Conservation (phyloP, 2,329 filamentous ascomycete species). For the Aspergillus luchuensis region DNA sequence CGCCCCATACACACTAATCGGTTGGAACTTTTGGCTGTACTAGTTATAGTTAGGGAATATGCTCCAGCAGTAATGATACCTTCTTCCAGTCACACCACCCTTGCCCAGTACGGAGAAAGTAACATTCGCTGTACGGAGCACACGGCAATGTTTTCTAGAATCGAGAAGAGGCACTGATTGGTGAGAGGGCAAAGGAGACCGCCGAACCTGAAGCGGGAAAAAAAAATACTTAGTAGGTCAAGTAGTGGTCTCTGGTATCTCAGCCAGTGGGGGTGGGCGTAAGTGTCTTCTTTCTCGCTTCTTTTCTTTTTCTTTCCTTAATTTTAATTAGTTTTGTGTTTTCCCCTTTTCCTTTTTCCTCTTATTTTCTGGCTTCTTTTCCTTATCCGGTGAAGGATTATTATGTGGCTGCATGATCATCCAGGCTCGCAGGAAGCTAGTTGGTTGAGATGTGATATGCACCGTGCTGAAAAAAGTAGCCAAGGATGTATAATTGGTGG, state of each 20-base stretch:
- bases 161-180: conserved; percentile 19
- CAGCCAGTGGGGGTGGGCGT: not conserved
- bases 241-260: conserved; percentile 4
- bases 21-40: conserved; percentile 11
- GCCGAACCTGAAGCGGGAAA: conserved; percentile 16
- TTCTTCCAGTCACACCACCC: conserved; percentile 18
- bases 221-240: too few relatives aligned
- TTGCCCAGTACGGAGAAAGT: conserved; percentile 14
- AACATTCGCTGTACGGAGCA: conserved; percentile 12
- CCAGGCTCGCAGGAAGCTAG: conserved; percentile 36
- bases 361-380: not conserved
- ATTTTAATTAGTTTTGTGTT: not conserved
- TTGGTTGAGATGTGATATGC: conserved; percentile 30
- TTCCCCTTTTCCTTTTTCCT: not conserved
- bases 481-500: conserved; percentile 19
- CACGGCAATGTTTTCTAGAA: conserved; percentile 27
- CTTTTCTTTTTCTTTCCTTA: conserved; percentile 1
- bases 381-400: conserved; percentile 13
- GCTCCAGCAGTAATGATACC: conserved; percentile 14
- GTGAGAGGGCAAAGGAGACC: conserved; percentile 20
- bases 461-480: conserved; percentile 24
- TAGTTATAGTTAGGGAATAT: not conserved
- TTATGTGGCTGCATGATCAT: conserved; percentile 29
- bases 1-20: not conserved
- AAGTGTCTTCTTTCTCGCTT: not conserved